phyloP scores from a whole-genome alignment of 2,329 filamentous ascomycete genomes.

The Parasarocladium wereldwijsianum region DNA sequence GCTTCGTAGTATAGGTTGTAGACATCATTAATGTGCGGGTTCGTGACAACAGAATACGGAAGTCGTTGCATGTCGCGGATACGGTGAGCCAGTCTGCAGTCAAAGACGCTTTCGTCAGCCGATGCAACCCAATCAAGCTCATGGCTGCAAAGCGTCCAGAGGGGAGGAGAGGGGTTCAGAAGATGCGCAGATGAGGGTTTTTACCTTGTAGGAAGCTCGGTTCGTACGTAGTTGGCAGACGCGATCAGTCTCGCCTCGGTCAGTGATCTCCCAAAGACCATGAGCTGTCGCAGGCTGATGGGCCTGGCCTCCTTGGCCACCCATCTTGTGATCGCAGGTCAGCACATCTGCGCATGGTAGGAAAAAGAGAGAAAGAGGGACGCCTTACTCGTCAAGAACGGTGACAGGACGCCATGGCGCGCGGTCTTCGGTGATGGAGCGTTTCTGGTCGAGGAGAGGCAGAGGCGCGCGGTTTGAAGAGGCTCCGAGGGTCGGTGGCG shows the following conservation, averaged over 20 bases:
- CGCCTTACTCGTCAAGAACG: constrained; percentile 46
- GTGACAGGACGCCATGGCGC: constrained; percentile 47
- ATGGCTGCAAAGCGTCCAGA: too few species aligned
- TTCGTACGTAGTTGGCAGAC: constrained; percentile 94
- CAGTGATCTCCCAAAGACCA: constrained; percentile 89
- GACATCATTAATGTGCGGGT: constrained; percentile 82
- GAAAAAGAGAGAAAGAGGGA: too few species aligned
- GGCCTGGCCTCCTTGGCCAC: constrained; percentile 82
- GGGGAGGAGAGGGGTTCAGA: neutral
- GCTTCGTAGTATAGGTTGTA: constrained; percentile 95
- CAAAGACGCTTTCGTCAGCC: constrained; percentile 1
- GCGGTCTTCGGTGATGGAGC: constrained; percentile 2
- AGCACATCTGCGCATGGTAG: constrained; percentile 1
- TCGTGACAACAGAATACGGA: constrained; percentile 92
- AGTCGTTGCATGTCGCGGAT: constrained; percentile 95
- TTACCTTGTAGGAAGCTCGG: constrained; percentile 76
- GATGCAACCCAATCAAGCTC: too few species aligned
- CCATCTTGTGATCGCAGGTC: constrained; percentile 47
- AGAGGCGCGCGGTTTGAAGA: neutral
- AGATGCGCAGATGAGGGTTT: too few species aligned
- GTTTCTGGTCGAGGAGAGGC: neutral
- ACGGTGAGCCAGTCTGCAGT: constrained; percentile 76
- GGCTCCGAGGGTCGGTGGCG: neutral
- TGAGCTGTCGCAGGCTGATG: constrained; percentile 92
- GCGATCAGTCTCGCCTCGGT: constrained; percentile 81